Conservation (phyloP, 1,284 basidiomycete genomes). For the Nidula niveotomentosa region DNA sequence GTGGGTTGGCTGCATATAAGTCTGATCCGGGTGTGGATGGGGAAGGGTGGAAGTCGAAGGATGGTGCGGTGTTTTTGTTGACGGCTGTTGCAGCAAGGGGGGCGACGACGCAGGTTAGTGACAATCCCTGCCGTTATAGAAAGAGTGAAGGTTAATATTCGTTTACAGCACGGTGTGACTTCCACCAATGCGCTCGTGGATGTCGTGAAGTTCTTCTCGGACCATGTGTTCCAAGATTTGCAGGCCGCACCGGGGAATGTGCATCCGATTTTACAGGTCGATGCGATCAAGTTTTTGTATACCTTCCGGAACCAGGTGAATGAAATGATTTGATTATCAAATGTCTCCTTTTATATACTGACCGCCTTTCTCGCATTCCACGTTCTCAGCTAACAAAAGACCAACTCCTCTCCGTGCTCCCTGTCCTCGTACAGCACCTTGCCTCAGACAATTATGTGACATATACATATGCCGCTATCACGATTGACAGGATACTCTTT, state of each 20-base stretch:
- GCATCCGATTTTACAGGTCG: constrained; percentile 92
- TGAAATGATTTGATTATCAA: background rate
- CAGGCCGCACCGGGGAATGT: constrained; percentile 70
- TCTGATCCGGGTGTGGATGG: constrained; percentile 50
- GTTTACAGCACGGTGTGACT: constrained; percentile 81
- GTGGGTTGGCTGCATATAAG: constrained; percentile 66
- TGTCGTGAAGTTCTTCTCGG: constrained; percentile 94
- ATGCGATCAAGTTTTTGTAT: constrained; percentile 92
- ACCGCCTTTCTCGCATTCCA: too few relatives aligned
- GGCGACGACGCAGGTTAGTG: constrained; percentile 76
- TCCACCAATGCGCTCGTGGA: constrained; percentile 92
- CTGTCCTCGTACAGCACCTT: constrained; percentile 86
- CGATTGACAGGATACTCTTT: constrained; percentile 86
- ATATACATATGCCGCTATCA: constrained; percentile 89
- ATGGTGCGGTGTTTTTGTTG: constrained; percentile 93
- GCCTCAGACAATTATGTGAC: constrained; percentile 81
- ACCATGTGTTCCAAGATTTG: constrained; percentile 88
- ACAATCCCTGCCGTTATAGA: background rate
- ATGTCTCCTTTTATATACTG: constrained; percentile 1
- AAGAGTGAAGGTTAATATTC: too few relatives aligned
- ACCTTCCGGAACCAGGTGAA: constrained; percentile 94
- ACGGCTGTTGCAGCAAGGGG: constrained; percentile 90
- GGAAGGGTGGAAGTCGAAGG: constrained; percentile 91
- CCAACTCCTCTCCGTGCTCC: constrained; percentile 90
- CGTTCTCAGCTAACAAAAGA: constrained; percentile 86